Evolutionary conservation across 1,284 basidiomycete genomes (phyloP), one percentile per base, ranked within the genome.

Genomic region (Cryptococcus sp.): DNA sequence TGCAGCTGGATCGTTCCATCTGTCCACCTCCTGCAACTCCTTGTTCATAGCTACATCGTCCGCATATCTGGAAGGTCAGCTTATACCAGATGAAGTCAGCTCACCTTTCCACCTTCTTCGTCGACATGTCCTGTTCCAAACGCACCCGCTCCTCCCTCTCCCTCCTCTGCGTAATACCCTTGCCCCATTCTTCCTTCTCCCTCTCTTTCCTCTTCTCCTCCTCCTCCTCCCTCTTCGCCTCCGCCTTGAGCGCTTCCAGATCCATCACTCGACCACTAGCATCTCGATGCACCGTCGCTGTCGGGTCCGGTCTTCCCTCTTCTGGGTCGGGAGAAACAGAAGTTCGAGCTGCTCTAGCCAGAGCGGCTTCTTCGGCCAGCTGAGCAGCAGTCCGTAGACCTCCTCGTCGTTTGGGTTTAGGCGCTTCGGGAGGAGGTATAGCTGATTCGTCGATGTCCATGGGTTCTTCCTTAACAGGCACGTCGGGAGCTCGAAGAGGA

Each of bases 271-370:
- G 80, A 18, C 95, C 95, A 7, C 81, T 80, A 16, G 84, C 76
- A 71, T 98, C 94, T 66, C 95, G 90, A 72, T 98, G 95, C 11
- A 99, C 82, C 0, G 95, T 99, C 68, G 91, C 86, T 63, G 90
- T 84, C 14, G 83, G 82, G 19, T 77, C 78, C 0, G 79, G 79
- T 44, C 80, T 77, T 52, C 80, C 79, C 54, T 82, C 82, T 45
- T 72, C 72, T 2, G 66, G 72, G 24, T 72, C 68, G 14, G 75
- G 73, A 4, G 79, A 77, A n/a, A 69, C 62, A 37, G 62, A 62
- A 53, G 70, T 71, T 48, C 19, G 21, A 5, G 47, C 47, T 9
- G 74, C 70, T 5, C 63, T 58, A n/a, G 64, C 74, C 77, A 81
- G 74, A 77, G 82, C 58, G 81, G 79, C 52, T 38, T 75, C 73